phyloP scores from a whole-genome alignment of 805 yeast species.

The Myxozyma lipomycoides region DNA sequence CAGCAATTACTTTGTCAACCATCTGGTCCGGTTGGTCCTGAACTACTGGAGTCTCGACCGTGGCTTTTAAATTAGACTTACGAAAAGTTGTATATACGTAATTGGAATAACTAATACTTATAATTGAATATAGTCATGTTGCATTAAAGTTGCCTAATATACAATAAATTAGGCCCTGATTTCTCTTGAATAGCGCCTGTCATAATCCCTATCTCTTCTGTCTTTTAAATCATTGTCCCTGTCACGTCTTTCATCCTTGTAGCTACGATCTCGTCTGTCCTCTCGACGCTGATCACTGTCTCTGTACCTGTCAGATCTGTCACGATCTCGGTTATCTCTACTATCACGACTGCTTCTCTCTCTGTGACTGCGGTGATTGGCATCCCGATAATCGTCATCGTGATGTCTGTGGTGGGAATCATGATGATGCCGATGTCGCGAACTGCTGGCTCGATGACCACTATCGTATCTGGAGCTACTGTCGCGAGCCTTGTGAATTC shows the following conservation, averaged over 20 bases:
- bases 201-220: no score
- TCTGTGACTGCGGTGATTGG: background rate
- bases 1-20: slow-evolving; percentile 51
- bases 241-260: no score
- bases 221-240: no score
- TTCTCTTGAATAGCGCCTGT: no score
- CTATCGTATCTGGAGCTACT: background rate
- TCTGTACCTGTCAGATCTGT: background rate
- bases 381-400: background rate
- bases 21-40: slow-evolving; percentile 8
- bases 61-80: slow-evolving; percentile 15
- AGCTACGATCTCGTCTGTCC: background rate
- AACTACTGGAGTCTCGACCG: slow-evolving; percentile 22
- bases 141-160: background rate
- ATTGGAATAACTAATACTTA: no score
- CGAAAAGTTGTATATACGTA: background rate
- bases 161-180: no score
- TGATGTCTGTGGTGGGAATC: background rate
- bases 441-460: background rate
- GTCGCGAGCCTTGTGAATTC: background rate
- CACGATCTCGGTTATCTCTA: background rate
- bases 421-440: slow-evolving; percentile 1
- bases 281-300: background rate
- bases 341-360: background rate
- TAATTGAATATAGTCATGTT: background rate